Conservation (phyloP, 2,329 filamentous ascomycete species). For the Pseudogymnoascus sp. region DNA sequence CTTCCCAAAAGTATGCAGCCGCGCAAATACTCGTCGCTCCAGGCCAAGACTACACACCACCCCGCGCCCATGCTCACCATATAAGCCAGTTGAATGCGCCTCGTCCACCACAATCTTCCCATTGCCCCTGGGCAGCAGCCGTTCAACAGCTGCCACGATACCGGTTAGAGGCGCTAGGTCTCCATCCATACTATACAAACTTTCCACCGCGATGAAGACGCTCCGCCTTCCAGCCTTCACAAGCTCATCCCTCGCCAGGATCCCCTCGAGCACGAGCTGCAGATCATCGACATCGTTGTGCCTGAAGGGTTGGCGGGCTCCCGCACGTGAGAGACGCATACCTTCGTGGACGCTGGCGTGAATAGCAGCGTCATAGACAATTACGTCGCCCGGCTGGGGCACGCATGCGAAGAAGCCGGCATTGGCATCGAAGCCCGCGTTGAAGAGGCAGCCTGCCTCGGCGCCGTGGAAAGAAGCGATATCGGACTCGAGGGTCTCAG, state of each 20-base stretch:
- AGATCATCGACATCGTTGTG: constrained; percentile 46
- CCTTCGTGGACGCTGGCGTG: constrained; percentile 76
- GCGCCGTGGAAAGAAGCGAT: constrained; percentile 44
- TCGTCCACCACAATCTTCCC: constrained; percentile 61
- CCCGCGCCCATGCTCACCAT: constrained; percentile 50
- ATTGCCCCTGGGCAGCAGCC: constrained; percentile 49
- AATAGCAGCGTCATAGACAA: constrained; percentile 68
- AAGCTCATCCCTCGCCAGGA: constrained; percentile 1
- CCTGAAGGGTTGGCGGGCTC: constrained; percentile 40
- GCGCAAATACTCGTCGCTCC: constrained; percentile 47
- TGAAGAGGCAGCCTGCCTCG: constrained; percentile 43
- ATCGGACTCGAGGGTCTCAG: constrained; percentile 39
- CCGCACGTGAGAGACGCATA: constrained; percentile 57
- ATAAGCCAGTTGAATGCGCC: constrained; percentile 57
- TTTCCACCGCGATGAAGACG: constrained; percentile 63
- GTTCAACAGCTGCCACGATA: constrained; percentile 52
- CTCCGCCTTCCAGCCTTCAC: constrained; percentile 32
- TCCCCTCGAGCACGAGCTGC: constrained; percentile 21
- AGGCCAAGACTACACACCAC: constrained; percentile 51
- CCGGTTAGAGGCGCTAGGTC: constrained; percentile 58
- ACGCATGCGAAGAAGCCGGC: constrained; percentile 54
- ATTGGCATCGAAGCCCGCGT: constrained; percentile 60
- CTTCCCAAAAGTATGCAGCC: constrained; percentile 62
- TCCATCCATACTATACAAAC: constrained; percentile 78
- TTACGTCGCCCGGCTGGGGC: constrained; percentile 51